Base-by-base conservation (phyloP, 1,139 yeast genomes). In the Yamadazyma atlantica region DNA sequence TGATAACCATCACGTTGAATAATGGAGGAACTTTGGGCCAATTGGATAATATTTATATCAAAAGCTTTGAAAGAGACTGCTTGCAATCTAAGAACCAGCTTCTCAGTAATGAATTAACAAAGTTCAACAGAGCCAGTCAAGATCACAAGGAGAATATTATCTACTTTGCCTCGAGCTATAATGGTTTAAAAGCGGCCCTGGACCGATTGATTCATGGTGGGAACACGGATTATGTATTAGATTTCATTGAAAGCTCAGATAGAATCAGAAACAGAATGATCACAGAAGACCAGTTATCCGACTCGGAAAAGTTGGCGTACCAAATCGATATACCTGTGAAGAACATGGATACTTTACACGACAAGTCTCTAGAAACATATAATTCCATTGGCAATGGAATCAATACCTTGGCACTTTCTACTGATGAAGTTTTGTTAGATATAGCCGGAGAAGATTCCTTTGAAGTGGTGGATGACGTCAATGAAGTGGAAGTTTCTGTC, bases 181-280 rank as follows among this genome's bases (percentile, higher is more conserved):
- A 72, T 37, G 54, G 66, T 7, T 49, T 78, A 40, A 73, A 73
- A 41, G 50, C 61, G 13, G 82, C 75, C 40, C 59, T 66, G 4
- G 54, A 56, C 4, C 57, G 80, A 37, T 53, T 70, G n/a, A 33
- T 42, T 10, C 9, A 28, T 16, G 16, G 17, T 7, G 19, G 15
- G 15, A 33, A 29, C 14, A 53, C 53, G 11, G 48, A 54, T 9
- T 81, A 79, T 69, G 32, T 19, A 4, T 55, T 85, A 18, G 92
- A 84, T 50, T 73, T 73, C 32, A 79, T 82, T 39, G 95, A 86
- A 54, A 84, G 85, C 32, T 64, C 69, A 22, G 80, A 82, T 49
- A 61, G 92, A 42, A 82, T 80, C 75, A 62, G 89, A 41, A 77
- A 67, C 40, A 60, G 83, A 40, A 53, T 84, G 34, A 58, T 80